These are phyloP conservation scores for Clarireedia monteithiana DNA, from an alignment of 2,329 filamentous ascomycete genomes.

Conservation along the genomic window DNA sequence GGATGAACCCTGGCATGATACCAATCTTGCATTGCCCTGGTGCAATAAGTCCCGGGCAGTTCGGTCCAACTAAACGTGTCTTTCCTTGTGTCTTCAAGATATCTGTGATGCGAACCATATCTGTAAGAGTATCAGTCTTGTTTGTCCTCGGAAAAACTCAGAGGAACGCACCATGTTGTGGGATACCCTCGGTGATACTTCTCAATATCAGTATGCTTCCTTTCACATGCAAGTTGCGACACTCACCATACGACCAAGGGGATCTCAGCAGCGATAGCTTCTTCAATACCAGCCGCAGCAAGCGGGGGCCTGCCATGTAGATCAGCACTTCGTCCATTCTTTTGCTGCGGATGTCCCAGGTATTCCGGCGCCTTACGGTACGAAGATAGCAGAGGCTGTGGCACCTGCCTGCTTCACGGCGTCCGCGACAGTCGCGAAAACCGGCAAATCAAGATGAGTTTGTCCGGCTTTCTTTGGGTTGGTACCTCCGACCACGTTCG, in stretches of 20 bases:
- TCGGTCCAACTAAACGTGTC: constrained; percentile 92
- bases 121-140: constrained; percentile 36
- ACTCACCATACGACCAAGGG: constrained; percentile 79
- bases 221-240: constrained; percentile 15
- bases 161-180: constrained; percentile 65
- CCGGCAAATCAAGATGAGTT: constrained; percentile 82
- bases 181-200: constrained; percentile 91
- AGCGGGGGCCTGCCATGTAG: constrained; percentile 64
- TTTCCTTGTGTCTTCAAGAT: constrained; percentile 97
- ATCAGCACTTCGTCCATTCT: constrained; percentile 12
- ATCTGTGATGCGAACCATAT: constrained; percentile 98
- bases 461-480: constrained; percentile 98
- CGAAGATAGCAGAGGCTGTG: constrained; percentile 89
- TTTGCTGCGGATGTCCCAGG: constrained; percentile 2
- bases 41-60: constrained; percentile 96
- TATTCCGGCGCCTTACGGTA: constrained; percentile 54
- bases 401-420: constrained; percentile 87
- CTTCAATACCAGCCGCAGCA: constrained; percentile 91
- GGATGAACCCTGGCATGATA: constrained; percentile 99
- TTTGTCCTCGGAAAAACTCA: neutral
- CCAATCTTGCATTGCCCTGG: constrained; percentile 98
- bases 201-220: constrained; percentile 10
- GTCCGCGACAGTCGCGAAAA: constrained; percentile 84
- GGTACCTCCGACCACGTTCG: constrained; percentile 94
- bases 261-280: constrained; percentile 88